Evolutionary conservation across 805 yeast species (phyloP), one percentile per base, ranked within the genome.

Genomic region (Yarrowia divulgata): DNA sequence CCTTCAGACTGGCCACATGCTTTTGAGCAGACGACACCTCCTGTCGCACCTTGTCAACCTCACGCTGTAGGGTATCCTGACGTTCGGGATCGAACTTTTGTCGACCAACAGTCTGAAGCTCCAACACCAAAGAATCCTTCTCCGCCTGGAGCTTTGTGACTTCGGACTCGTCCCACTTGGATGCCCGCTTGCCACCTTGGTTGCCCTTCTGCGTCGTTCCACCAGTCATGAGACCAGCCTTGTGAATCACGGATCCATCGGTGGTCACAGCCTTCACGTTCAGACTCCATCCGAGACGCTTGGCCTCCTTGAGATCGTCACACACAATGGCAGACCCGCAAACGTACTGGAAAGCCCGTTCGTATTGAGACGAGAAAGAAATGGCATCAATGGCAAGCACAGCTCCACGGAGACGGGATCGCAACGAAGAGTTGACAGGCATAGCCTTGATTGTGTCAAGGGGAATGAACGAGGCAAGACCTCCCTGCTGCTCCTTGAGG

Each of bases 211-310:
- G 64, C 13, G 83, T 81, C n/a, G 82, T 78, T 72, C 98, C 98
- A 77, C 98, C 98, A 9, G 98, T 90, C 97, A 95, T 91, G 45
- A 93, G 82, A 8, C 97, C 97, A 5, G 94, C 88, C 74, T 87
- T 87, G 75, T 91, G 92, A 58, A 95, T 90, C 39, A 93, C 81
- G 0, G 94, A 86, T 1, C 99, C 99, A 63, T 91, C 92, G 14
- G 91, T 74, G 0, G 97, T 86, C 1, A 93, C 97, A 62, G 90
- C 79, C 76, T 90, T 92, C 37, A 86, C 78, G 8, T 83, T 80
- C 45, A 80, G 79, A 19, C 82, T 82, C 94, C 97, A 91, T 75
- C 91, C 87, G 70, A 94, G 79, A 1, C 82, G 80, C 74, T 88
- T 85, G 1, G 98, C 98, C 35, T 85, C 77, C 1, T 83, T 84